A percentile compares a stretch with the other conserved stretches of the same genome.
Evolutionary conservation across 495 filamentous ascomycete species (phyloP).

Genomic region (Xylaria telfairii): DNA sequence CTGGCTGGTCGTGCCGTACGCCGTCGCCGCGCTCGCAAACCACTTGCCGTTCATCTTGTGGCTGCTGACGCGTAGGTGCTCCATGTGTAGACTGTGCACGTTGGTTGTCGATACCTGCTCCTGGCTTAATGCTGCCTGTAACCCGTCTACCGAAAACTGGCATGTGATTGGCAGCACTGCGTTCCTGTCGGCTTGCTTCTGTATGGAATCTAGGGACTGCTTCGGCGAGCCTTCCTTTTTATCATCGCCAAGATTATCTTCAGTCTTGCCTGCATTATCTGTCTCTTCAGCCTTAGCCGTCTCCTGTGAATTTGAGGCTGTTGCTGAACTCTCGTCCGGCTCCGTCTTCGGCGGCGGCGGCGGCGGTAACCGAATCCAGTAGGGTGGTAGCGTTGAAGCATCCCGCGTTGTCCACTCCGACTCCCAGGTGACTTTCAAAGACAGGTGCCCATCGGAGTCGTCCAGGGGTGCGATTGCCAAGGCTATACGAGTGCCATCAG

Average conservation of each 20-base stretch:
- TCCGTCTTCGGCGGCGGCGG: constrained; percentile 34
- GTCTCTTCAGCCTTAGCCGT: not conserved
- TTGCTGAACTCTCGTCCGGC: constrained; percentile 4
- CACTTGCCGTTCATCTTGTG: constrained; percentile 54
- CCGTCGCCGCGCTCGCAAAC: constrained; percentile 63
- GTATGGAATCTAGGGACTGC: constrained; percentile 45
- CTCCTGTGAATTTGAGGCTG: not conserved
- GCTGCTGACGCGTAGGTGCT: constrained; percentile 45
- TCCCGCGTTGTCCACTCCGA: constrained; percentile 63
- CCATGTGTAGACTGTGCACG: constrained; percentile 49
- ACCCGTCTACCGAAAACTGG: constrained; percentile 50
- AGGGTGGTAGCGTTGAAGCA: constrained; percentile 60
- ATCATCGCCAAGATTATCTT: constrained; percentile 13
- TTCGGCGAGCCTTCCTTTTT: constrained; percentile 33
- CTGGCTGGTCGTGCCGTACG: constrained; percentile 57
- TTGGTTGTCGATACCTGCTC: constrained; percentile 34
- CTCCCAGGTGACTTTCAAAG: constrained; percentile 61
- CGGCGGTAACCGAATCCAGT: constrained; percentile 60
- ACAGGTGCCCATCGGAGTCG: constrained; percentile 68
- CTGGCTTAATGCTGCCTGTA: constrained; percentile 48
- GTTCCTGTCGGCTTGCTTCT: constrained; percentile 33
- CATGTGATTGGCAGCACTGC: constrained; percentile 46
- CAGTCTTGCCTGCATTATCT: constrained; percentile 10
- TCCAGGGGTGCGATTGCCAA: constrained; percentile 63
- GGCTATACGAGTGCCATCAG: constrained; percentile 56